Conservation (phyloP, 805 yeast genomes). For the Grigorovia jiainica region DNA sequence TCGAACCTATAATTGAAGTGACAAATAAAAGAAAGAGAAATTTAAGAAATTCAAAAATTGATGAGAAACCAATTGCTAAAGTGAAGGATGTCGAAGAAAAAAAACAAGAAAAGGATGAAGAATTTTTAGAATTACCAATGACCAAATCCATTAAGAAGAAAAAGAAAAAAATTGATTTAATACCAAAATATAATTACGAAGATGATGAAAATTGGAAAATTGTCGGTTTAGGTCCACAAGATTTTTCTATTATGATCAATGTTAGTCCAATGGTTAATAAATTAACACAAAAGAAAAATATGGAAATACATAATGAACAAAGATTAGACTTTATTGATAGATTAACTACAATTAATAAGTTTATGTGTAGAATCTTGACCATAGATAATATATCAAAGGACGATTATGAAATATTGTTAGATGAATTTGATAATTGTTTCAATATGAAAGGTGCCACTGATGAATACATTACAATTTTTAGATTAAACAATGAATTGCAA, state of each 20-base stretch:
- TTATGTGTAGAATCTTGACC: slow-evolving; percentile 11
- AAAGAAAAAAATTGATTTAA: slow-evolving; percentile 6
- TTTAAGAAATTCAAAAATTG: slow-evolving; percentile 7
- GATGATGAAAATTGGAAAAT: slow-evolving; percentile 27
- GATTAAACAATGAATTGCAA: slow-evolving; percentile 20
- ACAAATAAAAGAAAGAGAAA: slow-evolving; percentile 3
- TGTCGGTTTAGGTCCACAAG: slow-evolving; percentile 29
- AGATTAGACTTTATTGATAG: slow-evolving; percentile 21
- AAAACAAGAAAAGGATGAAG: slow-evolving; percentile 4
- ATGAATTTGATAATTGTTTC: slow-evolving; percentile 21
- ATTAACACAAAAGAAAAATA: slow-evolving; percentile 21
- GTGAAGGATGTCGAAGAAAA: slow-evolving; percentile 7
- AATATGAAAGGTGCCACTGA: slow-evolving; percentile 17
- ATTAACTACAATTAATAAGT: slow-evolving; percentile 16
- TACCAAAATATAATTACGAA: slow-evolving; percentile 19
- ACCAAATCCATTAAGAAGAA: slow-evolving; percentile 5
- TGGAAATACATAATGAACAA: slow-evolving; percentile 22
- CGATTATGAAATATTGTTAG: slow-evolving; percentile 18
- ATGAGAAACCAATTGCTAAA: slow-evolving; percentile 6
- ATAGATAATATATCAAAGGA: slow-evolving; percentile 8
- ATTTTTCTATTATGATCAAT: slow-evolving; percentile 11
- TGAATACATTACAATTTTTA: slow-evolving; percentile 22
- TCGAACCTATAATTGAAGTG: neutral
- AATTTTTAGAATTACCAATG: neutral
- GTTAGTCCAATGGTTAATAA: slow-evolving; percentile 19